Evolutionary conservation across 129 eudicot species (phyloP), one percentile per base, ranked within the genome.

Genomic region (Pseudognaphalium luteoalbum): DNA sequence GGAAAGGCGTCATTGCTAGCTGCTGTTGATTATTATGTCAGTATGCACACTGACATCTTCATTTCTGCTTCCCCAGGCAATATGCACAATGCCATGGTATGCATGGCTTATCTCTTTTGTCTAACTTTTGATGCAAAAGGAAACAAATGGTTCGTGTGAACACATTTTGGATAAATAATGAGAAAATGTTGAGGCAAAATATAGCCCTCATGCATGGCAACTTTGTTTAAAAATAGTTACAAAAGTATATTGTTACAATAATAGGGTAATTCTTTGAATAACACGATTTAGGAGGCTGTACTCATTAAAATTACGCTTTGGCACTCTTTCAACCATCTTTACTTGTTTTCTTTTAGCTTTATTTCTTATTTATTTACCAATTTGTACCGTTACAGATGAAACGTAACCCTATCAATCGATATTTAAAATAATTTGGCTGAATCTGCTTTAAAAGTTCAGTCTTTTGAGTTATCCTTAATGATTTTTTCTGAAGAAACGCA

Each of bases 21-120:
- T 70, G 98, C 98, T 1, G 93, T 94, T 41, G 98, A 94, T 81
- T 94, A 85, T 72, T 86, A 87, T 70, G 97, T 94, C 47, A 82
- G 96, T 83, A 89, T 94, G 93, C 87, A 89, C 51, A 86, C 97
- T 16, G 92, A 91, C 61, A 85, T 94, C 57, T 94, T 94, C 84
- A 89, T 94, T 34, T 94, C 98, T 42, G 98, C 98, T 81, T 94
- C 98, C 25, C 96, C 96, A 10, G 98, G 98, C 28, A 94, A 94
- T 76, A 94, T 94, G 98, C 97, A 94, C 83, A 94, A 94, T 82
- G 97, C 97, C 17, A 70, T 94, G 93, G 98, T 94, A 88, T 77
- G 81, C 19, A 60, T 19, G 15, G 66, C 41, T 37, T 67, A 47
- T 39, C 51, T 58, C 56, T 35, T 66, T 65, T 9, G 6, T 67